Evolutionary conservation across 495 filamentous ascomycete species (phyloP), one percentile per base, ranked within the genome.

Genomic region (Trichoderma gamsii): DNA sequence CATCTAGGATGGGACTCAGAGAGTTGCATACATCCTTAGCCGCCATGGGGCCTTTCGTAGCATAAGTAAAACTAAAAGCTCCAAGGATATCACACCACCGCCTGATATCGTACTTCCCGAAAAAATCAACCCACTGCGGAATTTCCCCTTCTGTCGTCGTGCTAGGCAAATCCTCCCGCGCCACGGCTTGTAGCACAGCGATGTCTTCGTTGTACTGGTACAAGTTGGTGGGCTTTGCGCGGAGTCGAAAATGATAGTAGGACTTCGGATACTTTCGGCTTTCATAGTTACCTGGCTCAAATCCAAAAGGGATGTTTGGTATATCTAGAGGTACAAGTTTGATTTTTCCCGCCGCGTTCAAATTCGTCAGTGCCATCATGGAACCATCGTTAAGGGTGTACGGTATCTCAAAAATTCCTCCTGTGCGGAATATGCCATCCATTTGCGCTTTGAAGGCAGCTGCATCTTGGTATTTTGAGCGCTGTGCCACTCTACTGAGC

Each of bases 61-160:
- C 85, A 16, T 93, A 67, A 51, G 83, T 82, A 23, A 87, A 79
- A 11, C 87, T 69, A 15, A 91, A 79, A 23, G 86, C 83, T 11
- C 81, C 82, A 15, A 91, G 75, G 9, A 86, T 83, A 71, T 84
- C 77, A 3, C 86, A 78, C 93, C 93, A 97, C 49, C 89, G 78
- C 7, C 81, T 77, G 3, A 69, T 70, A 44, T 90, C 82, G 15
- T 92, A 76, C 11, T 83, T 76, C 0, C 85, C 87, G 65, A 91
- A 86, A 63, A 96, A 89, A 75, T 92, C 91, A 69, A 85, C 86
- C 93, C 93, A 97, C 32, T 93, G 76, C 0, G 93, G 93, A 23
- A 91, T 71, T 73, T 86, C 72, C 70, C 78, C 73, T 51, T 70
- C 67, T 43, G 76, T 71, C 41, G 77, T 73, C 41, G 64, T 13